Base-by-base conservation (phyloP, 2,329 filamentous ascomycete species). In the Penicillium vulpinum region DNA sequence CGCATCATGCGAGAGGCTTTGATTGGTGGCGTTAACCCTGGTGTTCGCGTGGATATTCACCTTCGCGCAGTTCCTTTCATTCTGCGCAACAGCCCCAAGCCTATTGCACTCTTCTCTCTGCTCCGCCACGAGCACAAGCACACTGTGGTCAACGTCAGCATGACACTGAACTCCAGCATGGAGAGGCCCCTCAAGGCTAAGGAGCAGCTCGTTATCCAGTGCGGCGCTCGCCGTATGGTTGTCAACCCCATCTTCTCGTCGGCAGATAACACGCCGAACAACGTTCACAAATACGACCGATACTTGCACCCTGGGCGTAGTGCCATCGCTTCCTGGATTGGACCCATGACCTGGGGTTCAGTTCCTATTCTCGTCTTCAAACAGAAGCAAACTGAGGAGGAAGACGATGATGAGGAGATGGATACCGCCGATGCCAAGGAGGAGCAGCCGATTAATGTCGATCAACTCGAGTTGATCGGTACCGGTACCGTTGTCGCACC, bases 211-310 rank as follows among this genome's bases (percentile, higher is more conserved):
- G 88, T 99, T 59, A 83, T 96, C 54, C 94, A 97, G 76, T 95
- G 90, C 71, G 94, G 94, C 22, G 87, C 93, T 11, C 88, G 94
- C 50, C 86, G 94, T 49, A 87, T 97, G 69, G 79, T 92, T 57
- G 86, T 97, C 77, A 93, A 94, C 69, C 94, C 94, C 11, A 81
- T 97, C 44, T 97, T 93, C 80, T 97, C 92, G 0, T 86, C 90
- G 70, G 82, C 85, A n/a, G 93, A 92, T 55, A 91, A 88, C 70
- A 97, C 93, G 0, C 90, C 91, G 46, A 97, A 97, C 78, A 89
- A 99, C 70, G 92, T 99, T 15, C 92, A 97, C 83, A 99, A 99
- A 75, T 97, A 92, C 76, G 90, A 91, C 75, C 88, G 93, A 29
- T 99, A 86, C 78, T 78, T 97, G 6, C 92, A 97, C 73, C 92